Conservation (phyloP, 371 early-diverging fungal species). For the Sporodiniella umbellata region DNA sequence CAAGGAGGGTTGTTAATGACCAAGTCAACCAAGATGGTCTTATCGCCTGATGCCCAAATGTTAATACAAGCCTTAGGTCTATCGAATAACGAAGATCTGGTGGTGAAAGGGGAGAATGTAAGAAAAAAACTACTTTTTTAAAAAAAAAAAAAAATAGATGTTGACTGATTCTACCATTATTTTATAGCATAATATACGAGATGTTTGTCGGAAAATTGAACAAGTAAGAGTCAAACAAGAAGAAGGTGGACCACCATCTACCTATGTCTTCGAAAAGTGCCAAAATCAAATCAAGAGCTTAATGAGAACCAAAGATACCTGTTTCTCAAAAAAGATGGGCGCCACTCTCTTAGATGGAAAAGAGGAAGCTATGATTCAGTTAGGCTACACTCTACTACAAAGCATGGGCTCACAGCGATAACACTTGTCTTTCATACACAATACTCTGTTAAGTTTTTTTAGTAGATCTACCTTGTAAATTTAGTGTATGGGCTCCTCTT, state of each 20-base stretch:
- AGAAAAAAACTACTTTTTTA: background rate
- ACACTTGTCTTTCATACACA: too few species aligned
- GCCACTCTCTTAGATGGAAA: conserved; percentile 13
- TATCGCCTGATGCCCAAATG: conserved; percentile 32
- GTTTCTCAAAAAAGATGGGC: conserved; percentile 22
- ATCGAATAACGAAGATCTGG: conserved; percentile 24
- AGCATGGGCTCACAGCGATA: conserved; percentile 12
- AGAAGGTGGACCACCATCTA: conserved; percentile 5
- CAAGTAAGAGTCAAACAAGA: conserved; percentile 18
- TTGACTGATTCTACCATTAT: background rate
- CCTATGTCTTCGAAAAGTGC: conserved; percentile 24
- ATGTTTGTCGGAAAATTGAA: conserved; percentile 27
- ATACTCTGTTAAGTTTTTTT: too few species aligned
- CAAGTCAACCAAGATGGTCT: conserved; percentile 16
- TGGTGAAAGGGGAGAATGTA: conserved; percentile 4
- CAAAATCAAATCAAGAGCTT: conserved; percentile 29
- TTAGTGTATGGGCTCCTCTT: too few species aligned
- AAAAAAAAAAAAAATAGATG: conserved; percentile 2
- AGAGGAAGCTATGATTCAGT: conserved; percentile 33
- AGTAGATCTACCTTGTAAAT: too few species aligned
- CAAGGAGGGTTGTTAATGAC: conserved; percentile 14
- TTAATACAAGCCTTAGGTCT: conserved; percentile 26
- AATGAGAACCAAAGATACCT: conserved; percentile 9
- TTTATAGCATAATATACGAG: conserved; percentile 9
- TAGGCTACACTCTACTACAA: conserved; percentile 22